Conservation (phyloP, 2,329 filamentous ascomycete species). For the Fusarium sp. region DNA sequence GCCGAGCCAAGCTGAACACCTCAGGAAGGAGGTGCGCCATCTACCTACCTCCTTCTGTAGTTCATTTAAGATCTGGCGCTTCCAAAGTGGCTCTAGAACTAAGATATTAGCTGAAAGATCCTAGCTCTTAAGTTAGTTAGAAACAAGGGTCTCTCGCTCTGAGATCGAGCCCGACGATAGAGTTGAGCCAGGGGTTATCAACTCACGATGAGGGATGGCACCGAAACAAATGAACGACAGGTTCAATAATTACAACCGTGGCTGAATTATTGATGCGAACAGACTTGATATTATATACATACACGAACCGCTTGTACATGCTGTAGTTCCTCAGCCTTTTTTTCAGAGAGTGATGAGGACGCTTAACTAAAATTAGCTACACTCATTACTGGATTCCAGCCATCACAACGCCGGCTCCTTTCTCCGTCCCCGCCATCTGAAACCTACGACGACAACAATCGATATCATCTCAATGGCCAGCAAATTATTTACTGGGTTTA, state of each 20-base stretch:
- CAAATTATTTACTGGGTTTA: background rate
- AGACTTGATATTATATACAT: constrained; percentile 27
- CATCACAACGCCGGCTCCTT: constrained; percentile 31
- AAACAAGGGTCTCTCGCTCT: background rate
- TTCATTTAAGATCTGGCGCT: constrained; percentile 27
- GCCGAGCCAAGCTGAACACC: constrained; percentile 22
- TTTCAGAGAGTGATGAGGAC: background rate
- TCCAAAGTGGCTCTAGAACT: background rate
- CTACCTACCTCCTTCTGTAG: constrained; percentile 14
- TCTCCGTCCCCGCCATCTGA: constrained; percentile 7
- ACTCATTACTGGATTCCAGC: constrained; percentile 7
- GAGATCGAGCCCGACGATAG: background rate
- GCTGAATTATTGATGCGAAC: constrained; percentile 12
- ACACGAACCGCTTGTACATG: constrained; percentile 14
- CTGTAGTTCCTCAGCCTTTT: constrained; percentile 26
- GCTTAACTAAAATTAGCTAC: constrained; percentile 38
- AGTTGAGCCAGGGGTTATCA: background rate
- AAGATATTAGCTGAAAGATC: constrained; percentile 11
- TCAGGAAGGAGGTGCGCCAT: constrained; percentile 19
- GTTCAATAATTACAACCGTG: constrained; percentile 8
- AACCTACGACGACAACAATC: background rate
- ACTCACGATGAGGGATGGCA: background rate
- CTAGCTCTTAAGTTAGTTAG: background rate
- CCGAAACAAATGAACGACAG: constrained; percentile 6
- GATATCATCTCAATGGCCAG: background rate